Evolutionary conservation across 2,329 filamentous ascomycete species (phyloP).

Genomic region (Albifimbria verrucaria): DNA sequence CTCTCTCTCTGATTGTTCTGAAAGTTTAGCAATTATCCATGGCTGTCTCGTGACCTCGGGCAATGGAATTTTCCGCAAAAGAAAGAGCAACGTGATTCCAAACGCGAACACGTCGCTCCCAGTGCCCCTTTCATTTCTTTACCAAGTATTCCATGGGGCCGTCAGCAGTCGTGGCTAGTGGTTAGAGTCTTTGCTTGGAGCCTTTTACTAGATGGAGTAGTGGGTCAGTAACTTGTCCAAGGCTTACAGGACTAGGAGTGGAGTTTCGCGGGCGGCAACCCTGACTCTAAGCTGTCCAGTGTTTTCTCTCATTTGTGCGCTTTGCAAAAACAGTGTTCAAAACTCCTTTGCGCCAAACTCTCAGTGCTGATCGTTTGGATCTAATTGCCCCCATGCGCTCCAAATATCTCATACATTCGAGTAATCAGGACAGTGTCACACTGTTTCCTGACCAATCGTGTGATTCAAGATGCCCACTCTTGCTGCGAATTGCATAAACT

Average conservation of each 20-base stretch:
- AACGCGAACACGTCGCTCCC: slow-evolving; percentile 1
- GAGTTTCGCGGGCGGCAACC: no score
- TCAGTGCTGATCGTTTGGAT: no score
- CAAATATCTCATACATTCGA: no score
- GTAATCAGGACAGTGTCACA: no score
- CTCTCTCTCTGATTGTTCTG: background rate
- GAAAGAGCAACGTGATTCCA: slow-evolving; percentile 1
- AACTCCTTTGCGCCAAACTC: no score
- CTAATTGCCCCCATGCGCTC: no score
- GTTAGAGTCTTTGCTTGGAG: background rate
- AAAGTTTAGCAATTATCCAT: background rate
- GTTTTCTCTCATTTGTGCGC: no score
- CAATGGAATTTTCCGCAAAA: background rate
- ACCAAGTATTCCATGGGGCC: background rate
- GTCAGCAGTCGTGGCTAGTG: background rate
- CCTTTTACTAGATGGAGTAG: background rate
- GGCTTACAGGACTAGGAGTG: background rate
- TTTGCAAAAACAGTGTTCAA: no score
- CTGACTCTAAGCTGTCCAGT: no score
- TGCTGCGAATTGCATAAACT: no score
- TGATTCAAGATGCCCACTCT: no score
- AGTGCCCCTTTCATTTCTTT: background rate
- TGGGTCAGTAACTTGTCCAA: background rate
- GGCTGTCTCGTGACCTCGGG: background rate
- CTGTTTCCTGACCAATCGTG: no score